Conservation (phyloP, 2,329 filamentous ascomycete genomes). For the Aspergillus melleus region DNA sequence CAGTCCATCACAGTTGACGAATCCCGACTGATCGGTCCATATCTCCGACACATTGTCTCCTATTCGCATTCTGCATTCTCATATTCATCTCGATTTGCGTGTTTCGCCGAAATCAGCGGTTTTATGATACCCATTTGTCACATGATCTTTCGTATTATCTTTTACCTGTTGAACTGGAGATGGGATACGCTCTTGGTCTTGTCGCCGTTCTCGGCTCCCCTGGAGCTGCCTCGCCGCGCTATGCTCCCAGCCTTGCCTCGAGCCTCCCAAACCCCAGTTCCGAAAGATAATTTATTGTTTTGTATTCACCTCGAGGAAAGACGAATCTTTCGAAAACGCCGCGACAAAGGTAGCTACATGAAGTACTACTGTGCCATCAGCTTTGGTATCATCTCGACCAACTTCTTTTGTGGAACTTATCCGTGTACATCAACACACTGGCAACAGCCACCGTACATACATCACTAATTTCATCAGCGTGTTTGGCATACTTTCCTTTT, state of each 20-base stretch:
- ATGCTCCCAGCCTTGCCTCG: neutral
- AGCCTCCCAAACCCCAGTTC: neutral
- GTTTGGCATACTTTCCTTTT: neutral
- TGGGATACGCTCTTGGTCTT: neutral
- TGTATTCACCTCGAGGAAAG: neutral
- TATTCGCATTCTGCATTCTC: slow-evolving; percentile 17
- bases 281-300: neutral
- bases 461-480: neutral
- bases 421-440: neutral
- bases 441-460: neutral
- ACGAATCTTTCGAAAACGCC: neutral
- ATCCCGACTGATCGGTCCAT: slow-evolving; percentile 32
- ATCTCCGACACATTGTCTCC: slow-evolving; percentile 12
- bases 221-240: neutral
- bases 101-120: slow-evolving; percentile 33
- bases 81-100: slow-evolving; percentile 29
- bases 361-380: neutral
- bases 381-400: neutral
- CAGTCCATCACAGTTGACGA: slow-evolving; percentile 28
- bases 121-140: slow-evolving; percentile 43
- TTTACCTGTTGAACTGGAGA: neutral
- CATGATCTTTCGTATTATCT: slow-evolving; percentile 28
- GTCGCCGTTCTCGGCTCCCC: neutral
- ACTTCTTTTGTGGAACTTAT: neutral
- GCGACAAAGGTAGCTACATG: neutral